phyloP scores from a whole-genome alignment of 139 green algal species.

The Edaphochlamys debaryana region DNA sequence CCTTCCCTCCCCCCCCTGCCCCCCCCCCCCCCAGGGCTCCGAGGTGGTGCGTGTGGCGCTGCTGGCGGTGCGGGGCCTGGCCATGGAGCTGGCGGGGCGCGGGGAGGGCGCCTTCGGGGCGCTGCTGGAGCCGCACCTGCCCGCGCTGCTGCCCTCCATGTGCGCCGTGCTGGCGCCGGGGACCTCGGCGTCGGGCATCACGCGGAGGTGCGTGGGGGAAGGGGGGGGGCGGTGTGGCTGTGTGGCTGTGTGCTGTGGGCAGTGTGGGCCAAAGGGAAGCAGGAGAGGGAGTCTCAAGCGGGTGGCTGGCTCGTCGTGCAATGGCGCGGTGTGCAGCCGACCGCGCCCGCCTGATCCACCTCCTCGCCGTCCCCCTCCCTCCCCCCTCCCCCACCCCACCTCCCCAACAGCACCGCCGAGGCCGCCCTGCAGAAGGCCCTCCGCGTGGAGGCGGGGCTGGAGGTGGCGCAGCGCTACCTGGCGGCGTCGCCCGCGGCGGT shows the following conservation, averaged over 20 bases:
- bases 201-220: too few species aligned
- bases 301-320: too few species aligned
- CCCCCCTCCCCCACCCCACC: too few species aligned
- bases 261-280: too few species aligned
- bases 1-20: too few species aligned
- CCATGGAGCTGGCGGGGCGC: conserved; percentile 15
- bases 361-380: too few species aligned
- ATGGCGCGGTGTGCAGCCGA: too few species aligned
- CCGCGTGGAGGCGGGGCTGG: conserved; percentile 47
- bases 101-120: background rate
- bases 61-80: conserved; percentile 65
- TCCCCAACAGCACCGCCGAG: conserved; percentile 49
- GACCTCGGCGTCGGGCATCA: conserved; percentile 4
- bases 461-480: conserved; percentile 65
- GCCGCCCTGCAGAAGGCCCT: conserved; percentile 46
- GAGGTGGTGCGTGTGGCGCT: conserved; percentile 77
- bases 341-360: too few species aligned
- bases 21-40: too few species aligned
- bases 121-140: conserved; percentile 65
- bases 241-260: too few species aligned
- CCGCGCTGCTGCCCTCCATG: conserved; percentile 70
- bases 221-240: too few species aligned
- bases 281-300: too few species aligned
- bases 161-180: conserved; percentile 52
- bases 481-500: conserved; percentile 45